Base-by-base conservation (phyloP, 176 grass and related monocot species). In the Cenchrus americanus region DNA sequence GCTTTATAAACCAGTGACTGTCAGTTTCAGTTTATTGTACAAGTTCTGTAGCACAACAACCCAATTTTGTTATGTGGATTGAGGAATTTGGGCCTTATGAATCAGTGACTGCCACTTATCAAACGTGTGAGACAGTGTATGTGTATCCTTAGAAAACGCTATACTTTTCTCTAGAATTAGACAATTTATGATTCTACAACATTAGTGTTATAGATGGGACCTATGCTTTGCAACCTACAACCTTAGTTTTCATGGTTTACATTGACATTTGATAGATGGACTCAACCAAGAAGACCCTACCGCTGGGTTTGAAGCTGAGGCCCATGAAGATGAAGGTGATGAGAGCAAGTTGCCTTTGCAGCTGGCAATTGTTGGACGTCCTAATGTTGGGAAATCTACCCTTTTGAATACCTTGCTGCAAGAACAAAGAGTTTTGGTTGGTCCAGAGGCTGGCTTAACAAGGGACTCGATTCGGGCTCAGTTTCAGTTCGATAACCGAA, bases 331-430 rank as follows among this genome's bases (percentile, higher is more conserved):
- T 60, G 88, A 94, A 60, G 92, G 87, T 80, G 87, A 76, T 4
- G 88, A 91, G 44, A 85, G 82, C 58, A 96, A 96, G 68, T 82
- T 91, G 42, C 93, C 93, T 67, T 87, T 95, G 83, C 93, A 98
- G 76, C 79, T 95, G 84, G 93, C 96, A 80, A 98, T 98, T 82
- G 93, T 98, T 40, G 96, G 96, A 52, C 82, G 93, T 26, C 96
- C 96, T 71, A 98, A 98, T 93, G 96, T 98, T 61, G 96, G 96
- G 47, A 98, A 98, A 80, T 95, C 96, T 68, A 98, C 96, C 81
- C 69, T 98, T 49, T 77, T 98, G 62, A 98, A 98, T 88, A 82
- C 96, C 67, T 79, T 98, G 70, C 78, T 98, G 82, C 93, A 98
- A 93, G 92, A 98, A 83, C 73, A 95, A 79, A 95, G 96, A 86